These are phyloP conservation scores for Achaetomiella virescens DNA, from an alignment of 495 filamentous ascomycete species.

Conservation along the genomic window DNA sequence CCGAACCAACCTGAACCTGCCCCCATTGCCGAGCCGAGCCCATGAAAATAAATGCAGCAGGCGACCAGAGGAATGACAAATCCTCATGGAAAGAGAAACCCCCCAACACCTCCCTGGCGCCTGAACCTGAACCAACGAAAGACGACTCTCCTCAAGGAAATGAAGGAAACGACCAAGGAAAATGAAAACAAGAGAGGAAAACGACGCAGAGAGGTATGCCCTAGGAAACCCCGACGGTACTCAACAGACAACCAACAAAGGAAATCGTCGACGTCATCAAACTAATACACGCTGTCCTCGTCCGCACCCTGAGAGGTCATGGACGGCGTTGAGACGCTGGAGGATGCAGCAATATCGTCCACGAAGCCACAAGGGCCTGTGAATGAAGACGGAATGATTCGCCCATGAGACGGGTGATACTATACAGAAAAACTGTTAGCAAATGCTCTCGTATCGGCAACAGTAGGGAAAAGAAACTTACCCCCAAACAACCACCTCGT, in stretches of 20 bases:
- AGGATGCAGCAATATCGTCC: conserved; percentile 59
- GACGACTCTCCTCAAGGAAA: conserved; percentile 6
- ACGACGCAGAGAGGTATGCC: conserved; percentile 42
- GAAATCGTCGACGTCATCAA: conserved; percentile 41
- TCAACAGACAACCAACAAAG: conserved; percentile 31
- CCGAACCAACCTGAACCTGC: conserved; percentile 36
- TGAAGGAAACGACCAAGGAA: conserved; percentile 26
- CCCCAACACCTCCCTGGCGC: conserved; percentile 21
- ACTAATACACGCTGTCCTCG: conserved; percentile 56
- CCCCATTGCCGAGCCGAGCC: conserved; percentile 38
- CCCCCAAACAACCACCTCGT: conserved; percentile 98
- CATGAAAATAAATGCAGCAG: conserved; percentile 29
- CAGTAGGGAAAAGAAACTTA: conserved; percentile 31
- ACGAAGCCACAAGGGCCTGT: conserved; percentile 92
- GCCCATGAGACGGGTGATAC: conserved; percentile 95
- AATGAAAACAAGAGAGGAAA: conserved; percentile 22
- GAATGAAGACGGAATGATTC: conserved; percentile 97
- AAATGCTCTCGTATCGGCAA: conserved; percentile 11
- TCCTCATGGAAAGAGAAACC: conserved; percentile 17
- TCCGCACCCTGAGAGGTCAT: conserved; percentile 57
- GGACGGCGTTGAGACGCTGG: conserved; percentile 53
- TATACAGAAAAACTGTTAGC: conserved; percentile 49
- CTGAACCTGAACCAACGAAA: conserved; percentile 23
- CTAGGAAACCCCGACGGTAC: conserved; percentile 35
- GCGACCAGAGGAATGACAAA: conserved; percentile 24